Base-by-base conservation (phyloP, 768 basidiomycete species). In the Cystobasidiopsis lactophilus region DNA sequence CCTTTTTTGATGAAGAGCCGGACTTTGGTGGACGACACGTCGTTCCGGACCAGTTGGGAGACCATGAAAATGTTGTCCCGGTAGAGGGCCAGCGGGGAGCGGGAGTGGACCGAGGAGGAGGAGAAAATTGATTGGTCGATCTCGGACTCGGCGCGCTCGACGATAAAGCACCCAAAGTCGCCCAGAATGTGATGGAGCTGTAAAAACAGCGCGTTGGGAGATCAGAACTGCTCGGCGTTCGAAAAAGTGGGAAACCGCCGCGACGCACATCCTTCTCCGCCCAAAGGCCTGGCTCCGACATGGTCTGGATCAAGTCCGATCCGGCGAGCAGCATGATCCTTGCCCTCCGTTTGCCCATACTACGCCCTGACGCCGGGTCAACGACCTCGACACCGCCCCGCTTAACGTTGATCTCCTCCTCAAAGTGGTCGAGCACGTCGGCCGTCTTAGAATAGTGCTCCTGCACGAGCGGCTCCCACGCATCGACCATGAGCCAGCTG, bases 251-350 rank as follows among this genome's bases (percentile, higher is more conserved):
- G 26, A 21, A 27, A 52, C 1, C 19, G 39, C 13, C 16, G 13
- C 26, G 16, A 74, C 85, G 65, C 68, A 91, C 88, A 74, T 98
- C 93, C 55, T 77, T 73, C 62, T 88, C 79, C 52, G 80, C 77
- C 93, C 93, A 98, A 35, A 98, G 91, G 18, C 93, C 91, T 26
- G 93, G 93, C 69, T 95, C 88, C 59, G 83, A 84, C 80, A 98
- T 95, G 26, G 88, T 93, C 62, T 84, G 78, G 67, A 96, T 96
- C 61, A 98, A 72, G 69, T 98, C 93, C 11, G 84, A 88, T n/a
- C 93, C 93, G 3, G 93, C 93, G 51, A 98, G 76, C 39, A 98
- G 76, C 80, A 96, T 84, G 59, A 95, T 74, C 57, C 79, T 79
- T 58, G 83, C 79, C 57, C 79, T 75, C 60, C 74, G 75, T 70